Evolutionary conservation across 768 basidiomycete species (phyloP), one percentile per base, ranked within the genome.

Genomic region (Kwoniella newhampshirensis): DNA sequence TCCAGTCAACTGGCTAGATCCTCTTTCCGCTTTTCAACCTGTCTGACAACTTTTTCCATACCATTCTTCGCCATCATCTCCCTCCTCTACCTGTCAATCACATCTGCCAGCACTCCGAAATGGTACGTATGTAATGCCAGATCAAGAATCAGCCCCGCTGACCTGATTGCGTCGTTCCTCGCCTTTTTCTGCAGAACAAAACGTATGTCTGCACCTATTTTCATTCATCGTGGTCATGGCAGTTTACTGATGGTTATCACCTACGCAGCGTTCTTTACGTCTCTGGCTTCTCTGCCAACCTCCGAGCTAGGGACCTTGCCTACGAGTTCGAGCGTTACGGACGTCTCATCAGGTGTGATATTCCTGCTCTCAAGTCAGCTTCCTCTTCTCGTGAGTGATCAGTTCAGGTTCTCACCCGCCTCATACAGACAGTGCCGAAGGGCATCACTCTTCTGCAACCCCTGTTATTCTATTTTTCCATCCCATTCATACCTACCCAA

Each of bases 271-370:
- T 74, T 11, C 66, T 76, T 13, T 68, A 70, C 53, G 75, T 76
- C 28, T 68, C 67, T 25, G 75, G 75, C 8, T 74, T 76, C 59
- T 54, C 57, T 13, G 40, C 54, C 11, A 58, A 63, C 23, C 57
- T 74, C 32, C 63, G 68, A 25, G 73, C 70, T 28, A 57, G 59
- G 51, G 70, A 74, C 51, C 64, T 74, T 37, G 70, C 73, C 13
- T 74, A 71, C 52, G 73, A 74, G 48, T 74, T 74, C 52, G 73
- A 74, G 64, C 54, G 73, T 54, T 71, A 70, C 56, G 70, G 70
- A 46, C 64, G 68, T 20, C 59, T 73, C 40, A 59, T 73, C 51
- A 41, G 71, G 51, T 73, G 68, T 51, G 71, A 73, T 48, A 73
- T 70, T 36, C 70, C 70, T 9, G 70, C 70, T 23, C 61, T 67